Base-by-base conservation (phyloP, 805 yeast genomes). In the Saccharomycopsis sp. region DNA sequence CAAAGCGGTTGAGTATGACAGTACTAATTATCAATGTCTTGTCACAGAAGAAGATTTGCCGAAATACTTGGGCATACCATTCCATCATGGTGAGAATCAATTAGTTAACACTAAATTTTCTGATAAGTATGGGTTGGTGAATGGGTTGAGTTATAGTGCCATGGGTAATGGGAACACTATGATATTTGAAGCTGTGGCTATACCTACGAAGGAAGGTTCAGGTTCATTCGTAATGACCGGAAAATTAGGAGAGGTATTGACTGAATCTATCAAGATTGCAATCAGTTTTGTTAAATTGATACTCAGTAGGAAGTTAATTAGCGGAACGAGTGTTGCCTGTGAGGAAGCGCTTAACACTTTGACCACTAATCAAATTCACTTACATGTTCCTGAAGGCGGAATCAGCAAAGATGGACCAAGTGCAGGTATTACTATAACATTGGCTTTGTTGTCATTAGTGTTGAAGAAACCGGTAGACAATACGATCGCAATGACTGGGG, bases 151-250 rank as follows among this genome's bases (percentile, higher is more conserved):
- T 1, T 88, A 87, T 61, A 86, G 84, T 64, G 77, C 87, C 2
- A 85, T 82, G 54, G 96, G 96, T 1, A 77, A 83, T 4, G 96
- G 96, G 0, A 81, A 90, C 1, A 77, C 85, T 1, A 66, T 88
- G 41, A 75, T 81, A 13, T 84, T 88, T 59, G 96, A 88, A 58
- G 77, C 87, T 54, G 75, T 85, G 31, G 77, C 81, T 13, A 74
- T 82, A 51, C 82, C 62, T 4, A 60, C 58, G 9, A 53, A 58
- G 4, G 68, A 69, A 24, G 59, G 57, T 19, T 14, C 37, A 4
- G 27, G 28, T 14, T 11, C 45, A 9, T 66, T 85, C 40, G 73
- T 70, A 38, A 75, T 85, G 66, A 87, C 96, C 0, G 96, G 96
- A 16, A 72, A 85, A 48, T 67, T 87, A 31, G 95, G 95, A 19